Evolutionary conservation across 73 alveolate species (phyloP).

Genomic region (Tetrahymena thermophila): DNA sequence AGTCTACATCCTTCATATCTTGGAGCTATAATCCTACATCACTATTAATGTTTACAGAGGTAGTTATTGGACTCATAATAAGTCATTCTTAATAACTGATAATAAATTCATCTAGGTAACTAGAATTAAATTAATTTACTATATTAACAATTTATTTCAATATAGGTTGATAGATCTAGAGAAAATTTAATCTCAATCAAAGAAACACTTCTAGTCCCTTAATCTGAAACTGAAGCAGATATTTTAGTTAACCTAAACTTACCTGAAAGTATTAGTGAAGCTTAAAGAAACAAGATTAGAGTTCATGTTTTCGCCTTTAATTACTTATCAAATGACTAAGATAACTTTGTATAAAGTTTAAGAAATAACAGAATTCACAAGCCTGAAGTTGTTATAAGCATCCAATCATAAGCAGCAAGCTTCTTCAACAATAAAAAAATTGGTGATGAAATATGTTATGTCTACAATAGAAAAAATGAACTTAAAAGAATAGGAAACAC

Average conservation of each 20-base stretch:
- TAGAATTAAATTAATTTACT: neutral
- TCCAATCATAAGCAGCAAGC: neutral
- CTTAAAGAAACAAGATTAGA: neutral
- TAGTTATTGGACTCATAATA: neutral
- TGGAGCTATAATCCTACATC: neutral
- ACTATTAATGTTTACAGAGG: neutral
- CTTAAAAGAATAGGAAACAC: conserved; percentile 57
- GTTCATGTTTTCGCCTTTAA: neutral
- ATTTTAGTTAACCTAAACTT: neutral
- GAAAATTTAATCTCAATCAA: neutral
- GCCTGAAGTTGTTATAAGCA: neutral
- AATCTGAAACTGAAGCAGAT: neutral
- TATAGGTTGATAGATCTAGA: neutral
- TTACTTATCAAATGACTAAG: neutral
- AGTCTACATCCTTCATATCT: neutral
- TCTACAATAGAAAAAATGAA: conserved; percentile 41
- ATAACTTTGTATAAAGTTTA: neutral
- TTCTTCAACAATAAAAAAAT: conserved; percentile 10
- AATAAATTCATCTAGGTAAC: neutral
- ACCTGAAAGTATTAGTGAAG: neutral
- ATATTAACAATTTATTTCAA: neutral
- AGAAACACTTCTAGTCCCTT: neutral
- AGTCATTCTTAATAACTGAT: neutral
- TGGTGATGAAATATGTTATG: conserved; percentile 55
- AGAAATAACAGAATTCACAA: neutral